Evolutionary conservation across 1,284 basidiomycete genomes (phyloP), one percentile per base, ranked within the genome.

Genomic region (Marasmius fiardii): DNA sequence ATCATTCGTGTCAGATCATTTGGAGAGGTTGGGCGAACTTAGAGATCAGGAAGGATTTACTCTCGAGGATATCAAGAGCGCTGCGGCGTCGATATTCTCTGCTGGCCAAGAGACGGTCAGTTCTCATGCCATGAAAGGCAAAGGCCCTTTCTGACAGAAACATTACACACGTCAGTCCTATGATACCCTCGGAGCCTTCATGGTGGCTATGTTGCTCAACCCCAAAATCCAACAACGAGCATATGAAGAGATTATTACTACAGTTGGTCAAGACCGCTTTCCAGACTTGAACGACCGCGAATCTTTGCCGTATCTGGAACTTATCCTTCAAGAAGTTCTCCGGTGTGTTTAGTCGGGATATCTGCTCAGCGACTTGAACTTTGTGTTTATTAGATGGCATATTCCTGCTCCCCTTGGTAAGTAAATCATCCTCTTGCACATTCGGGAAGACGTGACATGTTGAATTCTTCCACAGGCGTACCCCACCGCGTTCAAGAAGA

Each of bases 171-270:
- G 43, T 54, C 51, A 80, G 79, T 75, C 72, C 6, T 70, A 76
- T 41, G 76, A 78, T 0, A 70, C 74, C 3, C 54, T 80, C 41
- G 68, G 74, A 0, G 76, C 77, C 0, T 79, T 81, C 57, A 68
- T 79, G 61, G 78, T 58, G 78, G 80, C 5, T 71, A 73, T 23
- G 74, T 78, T 7, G 74, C 54, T 34, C n/a, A n/a, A n/a, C n/a
- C n/a, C n/a, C n/a, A n/a, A n/a, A n/a, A n/a, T n/a, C n/a, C n/a
- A n/a, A n/a, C 33, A 43, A 12, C 54, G 53, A 21, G 60, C 58
- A 20, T 51, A 56, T 28, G 28, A 33, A 11, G 60, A 59, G 21
- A 37, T 61, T 10, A 53, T 59, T 24, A 10, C 44, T 16, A 48
- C 53, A 11, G 48, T 61, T 24, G 58, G 55, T 1, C 3, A 7